These are phyloP conservation scores for Diaporthe aspalathi DNA, from an alignment of 2,329 filamentous ascomycete genomes.

Conservation along the genomic window DNA sequence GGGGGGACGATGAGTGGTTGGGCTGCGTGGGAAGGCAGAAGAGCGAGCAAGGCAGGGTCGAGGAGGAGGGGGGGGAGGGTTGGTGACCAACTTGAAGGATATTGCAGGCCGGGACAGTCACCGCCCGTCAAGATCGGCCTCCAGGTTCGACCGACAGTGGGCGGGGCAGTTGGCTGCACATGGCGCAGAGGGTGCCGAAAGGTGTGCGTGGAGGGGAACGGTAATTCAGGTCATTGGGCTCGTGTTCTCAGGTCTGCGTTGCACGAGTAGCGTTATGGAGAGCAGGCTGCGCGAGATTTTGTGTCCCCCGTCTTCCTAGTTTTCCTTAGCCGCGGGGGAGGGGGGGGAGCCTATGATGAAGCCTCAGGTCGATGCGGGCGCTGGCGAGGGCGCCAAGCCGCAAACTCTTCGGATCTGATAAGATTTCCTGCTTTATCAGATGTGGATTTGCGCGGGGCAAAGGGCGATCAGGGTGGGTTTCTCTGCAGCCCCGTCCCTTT, in stretches of 20 bases:
- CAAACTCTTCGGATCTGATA: conserved; percentile 35
- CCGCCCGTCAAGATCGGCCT: conserved; percentile 31
- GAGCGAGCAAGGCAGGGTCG: conserved; percentile 9
- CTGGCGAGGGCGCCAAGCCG: conserved; percentile 21
- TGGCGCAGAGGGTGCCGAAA: conserved; percentile 32
- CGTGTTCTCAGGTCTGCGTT: not conserved
- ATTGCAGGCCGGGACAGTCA: conserved; percentile 33
- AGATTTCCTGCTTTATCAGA: conserved; percentile 31
- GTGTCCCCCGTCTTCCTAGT: conserved; percentile 1
- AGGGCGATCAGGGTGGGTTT: conserved; percentile 2
- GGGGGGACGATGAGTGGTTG: not conserved
- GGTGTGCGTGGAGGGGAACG: not conserved
- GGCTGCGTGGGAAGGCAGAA: not conserved
- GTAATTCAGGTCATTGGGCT: not conserved
- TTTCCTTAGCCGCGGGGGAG: no score
- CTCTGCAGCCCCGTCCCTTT: not conserved
- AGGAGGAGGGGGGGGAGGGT: conserved; percentile 21
- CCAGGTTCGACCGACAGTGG: conserved; percentile 32
- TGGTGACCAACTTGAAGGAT: conserved; percentile 26
- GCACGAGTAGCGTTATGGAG: conserved; percentile 7
- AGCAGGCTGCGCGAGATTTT: conserved; percentile 12
- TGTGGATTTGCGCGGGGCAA: conserved; percentile 19
- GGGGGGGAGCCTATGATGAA: not conserved
- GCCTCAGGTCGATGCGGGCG: conserved; percentile 26
- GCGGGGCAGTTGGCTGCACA: conserved; percentile 32